A percentile compares a stretch with the other conserved stretches of the same genome.
phyloP scores from a whole-genome alignment of 2,329 filamentous ascomycete species.

The Xylariaceae sp. region DNA sequence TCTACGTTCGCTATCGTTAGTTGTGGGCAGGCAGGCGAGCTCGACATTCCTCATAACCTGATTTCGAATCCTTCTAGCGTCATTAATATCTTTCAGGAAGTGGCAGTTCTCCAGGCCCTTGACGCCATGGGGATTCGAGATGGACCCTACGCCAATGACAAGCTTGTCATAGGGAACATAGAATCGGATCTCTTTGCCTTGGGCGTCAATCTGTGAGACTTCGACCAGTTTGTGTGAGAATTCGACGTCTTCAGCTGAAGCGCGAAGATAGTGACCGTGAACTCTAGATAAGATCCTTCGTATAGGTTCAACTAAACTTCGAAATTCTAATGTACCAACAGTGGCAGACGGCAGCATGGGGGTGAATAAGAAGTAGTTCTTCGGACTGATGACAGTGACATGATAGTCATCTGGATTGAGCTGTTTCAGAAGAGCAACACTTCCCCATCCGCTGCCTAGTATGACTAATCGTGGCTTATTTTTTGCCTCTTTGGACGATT shows the following conservation, averaged over 20 bases:
- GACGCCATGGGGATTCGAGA: constrained; percentile 94
- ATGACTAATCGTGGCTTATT: constrained; percentile 94
- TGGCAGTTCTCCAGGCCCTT: constrained; percentile 92
- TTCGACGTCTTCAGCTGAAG: constrained; percentile 84
- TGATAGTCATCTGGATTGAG: constrained; percentile 92
- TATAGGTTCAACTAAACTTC: constrained; percentile 92
- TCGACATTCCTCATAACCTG: constrained; percentile 89
- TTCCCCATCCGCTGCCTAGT: constrained; percentile 93
- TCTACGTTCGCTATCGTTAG: constrained; percentile 83
- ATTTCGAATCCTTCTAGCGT: constrained; percentile 89
- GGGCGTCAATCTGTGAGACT: constrained; percentile 73
- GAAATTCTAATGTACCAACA: constrained; percentile 89
- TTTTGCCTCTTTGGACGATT: constrained; percentile 72
- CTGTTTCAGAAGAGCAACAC: constrained; percentile 88
- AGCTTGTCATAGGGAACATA: constrained; percentile 98
- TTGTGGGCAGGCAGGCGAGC: constrained; percentile 89
- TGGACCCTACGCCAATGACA: constrained; percentile 88
- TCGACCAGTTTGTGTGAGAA: constrained; percentile 93
- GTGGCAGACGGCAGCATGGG: constrained; percentile 98
- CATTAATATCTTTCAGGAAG: constrained; percentile 94
- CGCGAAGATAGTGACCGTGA: constrained; percentile 88
- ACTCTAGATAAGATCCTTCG: constrained; percentile 80
- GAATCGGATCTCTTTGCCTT: constrained; percentile 79
- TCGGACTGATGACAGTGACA: constrained; percentile 91
- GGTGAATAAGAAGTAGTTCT: constrained; percentile 97